A percentile compares a stretch with the other conserved stretches of the same genome.
Evolutionary conservation across 2,329 filamentous ascomycete genomes (phyloP).

Genomic region (Colletotrichum nymphaeae): DNA sequence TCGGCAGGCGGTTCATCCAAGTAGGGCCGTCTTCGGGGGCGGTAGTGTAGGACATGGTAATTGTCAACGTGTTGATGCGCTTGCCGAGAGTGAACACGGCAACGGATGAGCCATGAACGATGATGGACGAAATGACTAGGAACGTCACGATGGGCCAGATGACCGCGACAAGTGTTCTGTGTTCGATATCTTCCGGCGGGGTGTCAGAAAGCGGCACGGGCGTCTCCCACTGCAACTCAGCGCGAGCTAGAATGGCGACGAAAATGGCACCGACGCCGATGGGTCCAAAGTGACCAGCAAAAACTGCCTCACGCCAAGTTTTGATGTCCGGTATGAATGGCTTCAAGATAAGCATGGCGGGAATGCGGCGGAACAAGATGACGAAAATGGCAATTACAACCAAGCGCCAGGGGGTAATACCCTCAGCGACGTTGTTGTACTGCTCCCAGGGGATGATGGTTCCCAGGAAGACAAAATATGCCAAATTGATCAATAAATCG

Average conservation of each 20-base stretch:
- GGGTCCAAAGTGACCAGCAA: slow-evolving; percentile 96
- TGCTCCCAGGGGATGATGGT: slow-evolving; percentile 97
- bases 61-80: slow-evolving; percentile 93
- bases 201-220: slow-evolving; percentile 78
- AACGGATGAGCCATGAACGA: slow-evolving; percentile 97
- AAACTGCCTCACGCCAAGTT: slow-evolving; percentile 96
- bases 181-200: slow-evolving; percentile 63
- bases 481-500: slow-evolving; percentile 94
- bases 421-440: slow-evolving; percentile 81
- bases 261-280: slow-evolving; percentile 98
- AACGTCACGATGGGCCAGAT: slow-evolving; percentile 98
- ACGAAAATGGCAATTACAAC: slow-evolving; percentile 95
- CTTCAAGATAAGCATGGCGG: slow-evolving; percentile 91
- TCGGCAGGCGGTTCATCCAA: slow-evolving; percentile 94
- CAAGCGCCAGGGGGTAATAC: slow-evolving; percentile 87
- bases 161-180: slow-evolving; percentile 80
- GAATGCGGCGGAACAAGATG: slow-evolving; percentile 94
- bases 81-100: slow-evolving; percentile 98
- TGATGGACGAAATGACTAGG: slow-evolving; percentile 91
- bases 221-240: slow-evolving; percentile 83
- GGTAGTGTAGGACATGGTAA: slow-evolving; percentile 96
- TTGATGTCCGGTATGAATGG: slow-evolving; percentile 96
- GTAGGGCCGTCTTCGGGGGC: slow-evolving; percentile 88
- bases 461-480: slow-evolving; percentile 98
- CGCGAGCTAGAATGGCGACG: slow-evolving; percentile 89